phyloP scores from a whole-genome alignment of 2,329 filamentous ascomycete species.

The Ustulina deusta region DNA sequence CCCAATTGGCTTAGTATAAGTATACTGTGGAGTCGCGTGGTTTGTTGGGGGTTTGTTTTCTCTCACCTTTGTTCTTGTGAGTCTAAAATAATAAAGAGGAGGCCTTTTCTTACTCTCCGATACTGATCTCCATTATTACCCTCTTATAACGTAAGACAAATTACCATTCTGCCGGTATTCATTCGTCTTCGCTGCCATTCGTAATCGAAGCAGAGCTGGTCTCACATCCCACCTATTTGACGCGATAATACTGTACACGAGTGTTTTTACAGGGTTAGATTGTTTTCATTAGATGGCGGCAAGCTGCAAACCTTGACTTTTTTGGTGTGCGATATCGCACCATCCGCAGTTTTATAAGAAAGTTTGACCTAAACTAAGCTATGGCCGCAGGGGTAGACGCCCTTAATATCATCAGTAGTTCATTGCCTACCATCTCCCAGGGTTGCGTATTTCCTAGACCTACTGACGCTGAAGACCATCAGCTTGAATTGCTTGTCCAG shows the following conservation, averaged over 20 bases:
- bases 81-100: conserved; percentile 35
- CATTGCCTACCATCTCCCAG: neutral
- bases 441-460: conserved; percentile 1
- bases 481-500: neutral
- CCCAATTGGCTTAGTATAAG: conserved; percentile 24
- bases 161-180: neutral
- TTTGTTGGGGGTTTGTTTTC: conserved; percentile 3
- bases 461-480: neutral
- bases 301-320: conserved; percentile 3
- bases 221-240: conserved; percentile 8
- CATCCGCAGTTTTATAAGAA: conserved; percentile 12
- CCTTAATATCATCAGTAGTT: neutral
- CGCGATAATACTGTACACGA: neutral
- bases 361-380: conserved; percentile 6
- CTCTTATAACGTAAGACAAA: conserved; percentile 45
- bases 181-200: conserved; percentile 6
- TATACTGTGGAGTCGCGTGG: conserved; percentile 40
- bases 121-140: conserved; percentile 36
- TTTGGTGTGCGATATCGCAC: conserved; percentile 33
- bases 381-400: neutral
- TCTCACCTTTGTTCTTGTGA: conserved; percentile 38
- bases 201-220: conserved; percentile 22
- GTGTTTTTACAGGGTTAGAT: conserved; percentile 9
- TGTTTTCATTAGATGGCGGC: neutral
- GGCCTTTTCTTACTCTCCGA: conserved; percentile 38